phyloP scores from a whole-genome alignment of 768 basidiomycete species.

The Suillus ampliporus region DNA sequence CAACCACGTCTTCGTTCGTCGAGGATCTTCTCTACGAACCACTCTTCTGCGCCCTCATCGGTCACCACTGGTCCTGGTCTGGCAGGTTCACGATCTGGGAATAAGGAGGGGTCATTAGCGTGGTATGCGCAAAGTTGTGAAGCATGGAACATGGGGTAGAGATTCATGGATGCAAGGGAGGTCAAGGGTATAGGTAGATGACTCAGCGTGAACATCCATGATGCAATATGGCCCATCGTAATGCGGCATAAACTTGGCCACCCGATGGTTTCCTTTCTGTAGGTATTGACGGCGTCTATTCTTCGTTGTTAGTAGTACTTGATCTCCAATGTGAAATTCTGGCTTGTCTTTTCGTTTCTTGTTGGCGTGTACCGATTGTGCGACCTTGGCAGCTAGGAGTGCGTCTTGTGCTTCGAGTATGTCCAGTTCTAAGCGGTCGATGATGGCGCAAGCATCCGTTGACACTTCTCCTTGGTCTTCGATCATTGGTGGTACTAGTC shows the following conservation, averaged over 20 bases:
- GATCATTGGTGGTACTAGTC: no score
- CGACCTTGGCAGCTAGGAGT: no score
- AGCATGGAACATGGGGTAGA: slow-evolving; percentile 22
- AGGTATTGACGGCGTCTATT: no score
- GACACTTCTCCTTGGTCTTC: no score
- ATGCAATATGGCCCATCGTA: slow-evolving; percentile 23
- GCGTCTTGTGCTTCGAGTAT: no score
- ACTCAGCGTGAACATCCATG: slow-evolving; percentile 2
- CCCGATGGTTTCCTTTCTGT: slow-evolving; percentile 8
- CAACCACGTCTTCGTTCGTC: not conserved
- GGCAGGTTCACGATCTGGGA: slow-evolving; percentile 13
- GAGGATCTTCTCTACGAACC: slow-evolving; percentile 20
- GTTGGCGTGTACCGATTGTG: no score
- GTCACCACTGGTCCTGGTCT: slow-evolving; percentile 19
- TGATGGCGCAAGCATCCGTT: no score
- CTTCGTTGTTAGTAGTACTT: no score
- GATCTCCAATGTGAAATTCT: no score
- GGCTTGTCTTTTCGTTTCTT: no score
- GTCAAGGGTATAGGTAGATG: slow-evolving; percentile 21
- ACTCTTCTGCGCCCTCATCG: slow-evolving; percentile 16
- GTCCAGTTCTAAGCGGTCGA: no score
- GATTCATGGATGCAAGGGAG: slow-evolving; percentile 18
- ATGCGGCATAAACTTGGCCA: slow-evolving; percentile 26
- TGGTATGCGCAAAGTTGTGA: slow-evolving; percentile 11
- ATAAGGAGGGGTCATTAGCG: slow-evolving; percentile 17